Evolutionary conservation across 2,329 filamentous ascomycete species (phyloP).

Genomic region (Cladosporium cucumerinum): DNA sequence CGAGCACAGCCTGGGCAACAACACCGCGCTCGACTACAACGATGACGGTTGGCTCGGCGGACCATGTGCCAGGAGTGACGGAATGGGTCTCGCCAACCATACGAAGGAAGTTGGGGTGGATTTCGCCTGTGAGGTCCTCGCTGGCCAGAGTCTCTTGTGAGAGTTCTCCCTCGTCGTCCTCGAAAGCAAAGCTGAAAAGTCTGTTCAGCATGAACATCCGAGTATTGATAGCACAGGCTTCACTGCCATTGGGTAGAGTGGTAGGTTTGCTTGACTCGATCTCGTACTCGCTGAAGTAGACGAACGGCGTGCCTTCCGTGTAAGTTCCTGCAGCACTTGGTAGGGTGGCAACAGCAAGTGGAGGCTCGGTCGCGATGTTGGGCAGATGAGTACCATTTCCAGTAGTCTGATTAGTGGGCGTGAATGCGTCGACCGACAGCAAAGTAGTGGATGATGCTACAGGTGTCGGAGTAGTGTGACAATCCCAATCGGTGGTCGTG

Average conservation of each 20-base stretch:
- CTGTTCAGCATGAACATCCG: conserved; percentile 35
- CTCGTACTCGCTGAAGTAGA: conserved; percentile 44
- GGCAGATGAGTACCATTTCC: conserved; percentile 29
- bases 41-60: conserved; percentile 42
- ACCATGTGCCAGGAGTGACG: conserved; percentile 35
- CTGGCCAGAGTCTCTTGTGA: conserved; percentile 29
- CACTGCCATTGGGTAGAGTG: conserved; percentile 28
- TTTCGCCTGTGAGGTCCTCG: conserved; percentile 33
- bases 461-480: conserved; percentile 29
- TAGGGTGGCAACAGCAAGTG: conserved; percentile 29
- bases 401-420: conserved; percentile 26
- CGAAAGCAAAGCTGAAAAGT: conserved; percentile 39
- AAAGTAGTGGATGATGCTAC: conserved; percentile 32
- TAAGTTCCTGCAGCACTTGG: conserved; percentile 22
- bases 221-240: conserved; percentile 34
- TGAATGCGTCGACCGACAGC: conserved; percentile 32
- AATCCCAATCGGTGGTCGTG: conserved; percentile 24
- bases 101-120: conserved; percentile 35
- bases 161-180: conserved; percentile 24
- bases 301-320: conserved; percentile 38
- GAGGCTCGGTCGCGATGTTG: conserved; percentile 28
- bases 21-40: conserved; percentile 42
- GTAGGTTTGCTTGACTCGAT: conserved; percentile 35
- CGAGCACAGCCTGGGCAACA: conserved; percentile 23
- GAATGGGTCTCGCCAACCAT: conserved; percentile 23